phyloP scores from a whole-genome alignment of 805 yeast species.

The Ogataea glucozyma region DNA sequence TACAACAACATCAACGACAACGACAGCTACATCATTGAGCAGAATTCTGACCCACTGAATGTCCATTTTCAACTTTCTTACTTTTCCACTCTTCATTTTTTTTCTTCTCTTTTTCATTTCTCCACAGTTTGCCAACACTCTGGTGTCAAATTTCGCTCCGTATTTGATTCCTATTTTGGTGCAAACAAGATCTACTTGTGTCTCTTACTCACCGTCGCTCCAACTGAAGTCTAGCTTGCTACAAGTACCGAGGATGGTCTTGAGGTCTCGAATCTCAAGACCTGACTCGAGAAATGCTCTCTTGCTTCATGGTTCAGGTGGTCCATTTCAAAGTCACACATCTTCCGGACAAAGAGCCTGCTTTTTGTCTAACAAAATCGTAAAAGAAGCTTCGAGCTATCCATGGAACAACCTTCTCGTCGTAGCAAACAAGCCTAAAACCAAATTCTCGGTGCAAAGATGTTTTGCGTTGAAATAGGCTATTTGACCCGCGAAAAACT shows the following conservation, averaged over 20 bases:
- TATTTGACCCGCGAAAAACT: background rate
- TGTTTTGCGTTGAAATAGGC: slow-evolving; percentile 1
- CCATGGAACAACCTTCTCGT: too few relatives aligned
- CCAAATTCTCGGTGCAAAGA: background rate
- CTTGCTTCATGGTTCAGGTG: slow-evolving; percentile 46
- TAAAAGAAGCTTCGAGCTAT: too few relatives aligned
- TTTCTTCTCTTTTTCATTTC: background rate
- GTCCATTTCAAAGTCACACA: slow-evolving; percentile 71
- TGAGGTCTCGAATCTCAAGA: slow-evolving; percentile 16
- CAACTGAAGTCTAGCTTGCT: slow-evolving; percentile 10
- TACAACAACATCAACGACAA: background rate
- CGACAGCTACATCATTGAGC: too few relatives aligned
- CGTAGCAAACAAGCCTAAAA: too few relatives aligned
- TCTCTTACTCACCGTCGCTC: slow-evolving; percentile 70
- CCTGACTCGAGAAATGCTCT: background rate
- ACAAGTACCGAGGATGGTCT: slow-evolving; percentile 1
- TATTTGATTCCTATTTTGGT: slow-evolving; percentile 85
- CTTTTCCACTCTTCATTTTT: background rate
- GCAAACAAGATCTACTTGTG: slow-evolving; percentile 74
- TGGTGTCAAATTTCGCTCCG: slow-evolving; percentile 65
- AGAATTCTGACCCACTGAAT: background rate
- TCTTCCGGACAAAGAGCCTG: slow-evolving; percentile 9
- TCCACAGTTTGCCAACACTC: slow-evolving; percentile 86
- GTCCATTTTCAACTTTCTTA: background rate
- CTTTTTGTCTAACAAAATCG: too few relatives aligned